phyloP scores from a whole-genome alignment of 768 basidiomycete genomes.

The Dioszegia hungarica region DNA sequence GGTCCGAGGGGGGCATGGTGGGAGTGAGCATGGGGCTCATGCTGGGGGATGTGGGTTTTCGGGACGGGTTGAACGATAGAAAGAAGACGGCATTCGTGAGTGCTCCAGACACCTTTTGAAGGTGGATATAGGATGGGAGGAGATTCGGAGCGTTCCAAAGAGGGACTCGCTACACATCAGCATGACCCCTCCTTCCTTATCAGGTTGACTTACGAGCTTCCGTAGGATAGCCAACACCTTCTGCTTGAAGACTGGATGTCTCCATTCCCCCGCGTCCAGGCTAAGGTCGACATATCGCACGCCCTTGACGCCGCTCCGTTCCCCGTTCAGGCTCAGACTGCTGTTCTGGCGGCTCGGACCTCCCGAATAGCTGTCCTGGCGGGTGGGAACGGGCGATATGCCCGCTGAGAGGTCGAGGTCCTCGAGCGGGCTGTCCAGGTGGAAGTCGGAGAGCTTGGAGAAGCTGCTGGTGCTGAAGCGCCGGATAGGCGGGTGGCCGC shows the following conservation, averaged over 20 bases:
- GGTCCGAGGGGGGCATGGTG: slow-evolving; percentile 27
- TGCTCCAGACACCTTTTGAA: slow-evolving; percentile 82
- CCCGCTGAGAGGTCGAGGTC: too few species aligned
- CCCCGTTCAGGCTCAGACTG: background rate
- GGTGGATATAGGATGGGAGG: slow-evolving; percentile 52
- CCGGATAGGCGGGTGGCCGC: slow-evolving; percentile 24
- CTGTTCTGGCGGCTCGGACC: slow-evolving; percentile 1
- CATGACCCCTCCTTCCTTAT: too few species aligned
- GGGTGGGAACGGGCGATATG: background rate
- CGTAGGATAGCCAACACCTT: slow-evolving; percentile 40
- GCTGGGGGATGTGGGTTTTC: slow-evolving; percentile 35
- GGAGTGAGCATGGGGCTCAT: slow-evolving; percentile 36
- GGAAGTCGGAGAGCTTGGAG: slow-evolving; percentile 39
- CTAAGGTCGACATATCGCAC: slow-evolving; percentile 37
- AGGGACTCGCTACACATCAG: slow-evolving; percentile 43
- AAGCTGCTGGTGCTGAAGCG: slow-evolving; percentile 34
- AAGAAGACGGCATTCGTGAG: slow-evolving; percentile 97
- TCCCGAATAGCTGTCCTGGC: background rate
- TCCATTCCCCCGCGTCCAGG: slow-evolving; percentile 45
- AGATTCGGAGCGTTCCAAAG: slow-evolving; percentile 44
- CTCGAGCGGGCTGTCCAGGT: slow-evolving; percentile 20
- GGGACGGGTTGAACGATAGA: slow-evolving; percentile 61
- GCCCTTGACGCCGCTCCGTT: slow-evolving; percentile 24
- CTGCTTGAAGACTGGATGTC: slow-evolving; percentile 45
- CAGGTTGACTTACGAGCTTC: slow-evolving; percentile 28